phyloP scores from a whole-genome alignment of 2,329 filamentous ascomycete genomes.

The Cladophialophora bantiana region DNA sequence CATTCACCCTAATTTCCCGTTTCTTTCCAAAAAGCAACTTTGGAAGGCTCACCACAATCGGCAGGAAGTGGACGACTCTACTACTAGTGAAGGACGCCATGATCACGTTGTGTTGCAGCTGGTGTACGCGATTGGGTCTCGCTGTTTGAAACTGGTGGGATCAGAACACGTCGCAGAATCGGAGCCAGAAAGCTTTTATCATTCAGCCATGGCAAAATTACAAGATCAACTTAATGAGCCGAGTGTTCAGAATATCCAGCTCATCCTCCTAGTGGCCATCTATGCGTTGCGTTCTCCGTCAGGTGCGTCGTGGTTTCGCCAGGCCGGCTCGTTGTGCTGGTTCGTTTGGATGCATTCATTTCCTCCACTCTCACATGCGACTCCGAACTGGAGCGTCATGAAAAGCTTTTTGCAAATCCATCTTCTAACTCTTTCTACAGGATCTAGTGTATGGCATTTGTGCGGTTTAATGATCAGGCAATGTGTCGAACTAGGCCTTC shows the following conservation, averaged over 20 bases:
- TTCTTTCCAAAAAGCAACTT: constrained; percentile 14
- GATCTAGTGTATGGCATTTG: constrained; percentile 27
- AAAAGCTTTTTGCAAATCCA: neutral
- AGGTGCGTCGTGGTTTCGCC: constrained; percentile 7
- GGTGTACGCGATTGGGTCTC: constrained; percentile 28
- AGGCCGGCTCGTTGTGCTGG: neutral
- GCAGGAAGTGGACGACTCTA: neutral
- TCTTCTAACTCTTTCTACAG: constrained; percentile 5
- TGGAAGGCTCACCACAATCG: constrained; percentile 17
- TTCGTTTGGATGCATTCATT: neutral
- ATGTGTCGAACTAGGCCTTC: constrained; percentile 26
- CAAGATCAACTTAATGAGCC: constrained; percentile 18
- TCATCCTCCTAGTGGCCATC: constrained; percentile 21
- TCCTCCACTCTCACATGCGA: neutral
- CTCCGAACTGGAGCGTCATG: neutral
- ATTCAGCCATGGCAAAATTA: constrained; percentile 20
- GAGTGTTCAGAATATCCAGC: constrained; percentile 24
- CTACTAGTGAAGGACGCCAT: constrained; percentile 5
- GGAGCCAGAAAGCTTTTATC: constrained; percentile 14
- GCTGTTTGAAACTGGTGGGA: constrained; percentile 24
- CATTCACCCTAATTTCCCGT: constrained; percentile 27
- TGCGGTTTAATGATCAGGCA: constrained; percentile 26
- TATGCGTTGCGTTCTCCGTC: constrained; percentile 26
- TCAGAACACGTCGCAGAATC: constrained; percentile 10
- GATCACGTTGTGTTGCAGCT: constrained; percentile 16